Conservation (phyloP, 192 early-diverging fungal genomes). For the Allomyces macrogynus region DNA sequence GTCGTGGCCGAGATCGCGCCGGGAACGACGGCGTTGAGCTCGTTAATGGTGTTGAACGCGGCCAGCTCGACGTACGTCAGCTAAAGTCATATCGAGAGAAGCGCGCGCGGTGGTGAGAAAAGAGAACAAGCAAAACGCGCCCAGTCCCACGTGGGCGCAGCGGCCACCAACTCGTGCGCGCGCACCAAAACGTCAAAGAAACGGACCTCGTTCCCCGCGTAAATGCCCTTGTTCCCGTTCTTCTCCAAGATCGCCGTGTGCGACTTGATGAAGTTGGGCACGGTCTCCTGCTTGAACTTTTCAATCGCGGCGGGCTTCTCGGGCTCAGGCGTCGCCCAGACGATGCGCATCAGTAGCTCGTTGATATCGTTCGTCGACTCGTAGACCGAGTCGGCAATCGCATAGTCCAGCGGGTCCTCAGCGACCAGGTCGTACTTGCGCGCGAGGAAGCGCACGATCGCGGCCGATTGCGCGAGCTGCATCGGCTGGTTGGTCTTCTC, state of each 20-base stretch:
- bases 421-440: conserved; percentile 15
- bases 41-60: not conserved
- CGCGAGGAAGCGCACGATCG: conserved; percentile 27
- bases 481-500: conserved; percentile 11
- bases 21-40: not conserved
- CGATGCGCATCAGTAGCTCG: conserved; percentile 1
- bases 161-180: too few relatives aligned
- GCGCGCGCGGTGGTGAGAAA: too few relatives aligned
- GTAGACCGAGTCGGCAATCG: conserved; percentile 11
- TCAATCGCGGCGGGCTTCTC: conserved; percentile 4
- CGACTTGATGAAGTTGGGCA: not conserved
- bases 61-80: not conserved
- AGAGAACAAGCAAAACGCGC: too few relatives aligned
- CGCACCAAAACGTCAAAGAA: too few relatives aligned
- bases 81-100: not conserved
- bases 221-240: not conserved
- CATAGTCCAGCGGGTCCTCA: conserved; percentile 8
- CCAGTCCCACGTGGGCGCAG: too few relatives aligned
- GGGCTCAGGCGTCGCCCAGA: conserved; percentile 2
- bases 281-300: conserved; percentile 4
- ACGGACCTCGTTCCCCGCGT: too few relatives aligned
- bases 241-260: not conserved
- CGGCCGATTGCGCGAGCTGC: conserved; percentile 16
- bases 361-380: conserved; percentile 8
- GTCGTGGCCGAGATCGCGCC: not conserved